Base-by-base conservation (phyloP, 148 eudicot genomes). In the Cornus florida region DNA sequence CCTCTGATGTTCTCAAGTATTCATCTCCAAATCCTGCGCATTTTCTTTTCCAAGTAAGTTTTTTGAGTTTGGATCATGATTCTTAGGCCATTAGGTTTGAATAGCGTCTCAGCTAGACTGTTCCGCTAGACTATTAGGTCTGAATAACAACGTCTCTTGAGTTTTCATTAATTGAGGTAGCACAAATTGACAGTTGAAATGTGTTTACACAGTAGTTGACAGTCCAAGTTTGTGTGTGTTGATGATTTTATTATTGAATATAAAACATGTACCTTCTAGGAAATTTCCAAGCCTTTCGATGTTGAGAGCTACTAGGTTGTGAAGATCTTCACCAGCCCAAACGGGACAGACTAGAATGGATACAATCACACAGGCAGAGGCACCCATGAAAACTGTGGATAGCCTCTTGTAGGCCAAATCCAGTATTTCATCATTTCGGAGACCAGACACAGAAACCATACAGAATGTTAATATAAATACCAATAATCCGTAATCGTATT, bases 281-380 rank as follows among this genome's bases (percentile, higher is more conserved):
- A 83, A 92, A 14, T 32, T 59, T 7, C 81, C 89, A 23, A 92
- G 87, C 57, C 83, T 88, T 72, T 88, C 90, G 43, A 91, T 70
- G 78, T 91, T 88, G n/a, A 31, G 33, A 67, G 87, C 81, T 35
- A 88, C 66, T 31, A 82, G 86, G n/a, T 81, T 84, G 57, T 91
- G 93, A 73, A 93, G 89, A 77, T 91, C 94, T 71, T 84, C 82
- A 22, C 97, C 97, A 66, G 92, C 93, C 97, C 95, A 93, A 33
- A 90, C 95, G 0, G 95, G 97, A 70, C 75, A 87, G 12, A 90
- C 28, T 31, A 84, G 75, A 17, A 91, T 79, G 67, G 86, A 86
- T 5, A 87, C 71, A 0, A 89, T 16, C 46, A 93, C 66, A 67
- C 89, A 84, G 50, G 84, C 82, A 19, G 82, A 65, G 23, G 76